Conservation (phyloP, 164 flowering plant genomes). For the Euptelea pleiosperma region DNA sequence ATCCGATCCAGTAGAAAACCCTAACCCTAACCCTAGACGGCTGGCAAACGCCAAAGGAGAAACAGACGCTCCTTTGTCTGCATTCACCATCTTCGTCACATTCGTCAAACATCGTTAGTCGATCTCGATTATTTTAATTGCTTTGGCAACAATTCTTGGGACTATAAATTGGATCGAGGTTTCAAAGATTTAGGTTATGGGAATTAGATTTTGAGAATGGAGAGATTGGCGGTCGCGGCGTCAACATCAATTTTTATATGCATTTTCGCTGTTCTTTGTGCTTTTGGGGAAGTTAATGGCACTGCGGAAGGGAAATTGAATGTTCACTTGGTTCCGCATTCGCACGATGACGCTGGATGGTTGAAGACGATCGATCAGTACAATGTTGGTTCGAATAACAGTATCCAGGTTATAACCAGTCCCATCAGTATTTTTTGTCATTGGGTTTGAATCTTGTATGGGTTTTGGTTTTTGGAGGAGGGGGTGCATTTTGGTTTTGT, state of each 20-base stretch:
- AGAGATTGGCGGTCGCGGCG: too few relatives aligned
- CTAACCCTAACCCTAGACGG: too few relatives aligned
- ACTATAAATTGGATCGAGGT: too few relatives aligned
- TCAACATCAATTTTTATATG: background rate
- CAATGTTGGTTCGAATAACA: conserved; percentile 68
- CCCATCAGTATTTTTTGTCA: background rate
- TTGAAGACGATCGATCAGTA: conserved; percentile 81
- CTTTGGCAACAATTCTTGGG: too few relatives aligned
- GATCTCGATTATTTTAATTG: too few relatives aligned
- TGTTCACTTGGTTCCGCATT: conserved; percentile 75
- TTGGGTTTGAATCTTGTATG: background rate
- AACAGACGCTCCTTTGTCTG: too few relatives aligned
- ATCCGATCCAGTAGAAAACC: too few relatives aligned
- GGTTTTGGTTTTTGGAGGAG: background rate
- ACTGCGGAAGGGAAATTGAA: conserved; percentile 58
- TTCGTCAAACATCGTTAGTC: too few relatives aligned
- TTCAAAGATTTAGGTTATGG: too few relatives aligned
- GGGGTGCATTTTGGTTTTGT: background rate
- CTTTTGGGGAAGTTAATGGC: conserved; percentile 19
- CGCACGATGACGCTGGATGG: conserved; percentile 89
- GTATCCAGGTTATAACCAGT: conserved; percentile 47
- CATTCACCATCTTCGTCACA: too few relatives aligned
- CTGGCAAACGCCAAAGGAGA: too few relatives aligned
- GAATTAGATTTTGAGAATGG: too few relatives aligned
- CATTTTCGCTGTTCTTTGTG: conserved; percentile 10